Evolutionary conservation across 768 basidiomycete genomes (phyloP).

Genomic region (Coprinopsis marcescibilis): DNA sequence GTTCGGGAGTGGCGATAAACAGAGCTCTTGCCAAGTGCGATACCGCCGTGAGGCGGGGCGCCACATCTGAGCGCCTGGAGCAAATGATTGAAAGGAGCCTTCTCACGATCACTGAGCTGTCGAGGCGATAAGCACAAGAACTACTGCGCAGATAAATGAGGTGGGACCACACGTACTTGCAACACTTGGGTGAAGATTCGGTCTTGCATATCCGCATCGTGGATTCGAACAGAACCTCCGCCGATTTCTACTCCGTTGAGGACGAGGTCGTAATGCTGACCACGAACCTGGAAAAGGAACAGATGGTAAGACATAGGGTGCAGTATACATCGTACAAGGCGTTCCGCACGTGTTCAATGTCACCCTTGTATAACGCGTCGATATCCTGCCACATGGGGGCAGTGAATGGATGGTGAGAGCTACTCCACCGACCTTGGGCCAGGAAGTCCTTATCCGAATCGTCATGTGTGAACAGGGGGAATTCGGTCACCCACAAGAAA

Average conservation of each 20-base stretch:
- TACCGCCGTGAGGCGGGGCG: conserved; percentile 93
- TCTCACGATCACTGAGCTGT: conserved; percentile 71
- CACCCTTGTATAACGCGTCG: conserved; percentile 64
- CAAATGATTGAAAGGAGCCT: conserved; percentile 74
- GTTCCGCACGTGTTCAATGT: conserved; percentile 47
- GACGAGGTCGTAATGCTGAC: conserved; percentile 95
- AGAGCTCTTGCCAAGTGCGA: conserved; percentile 68
- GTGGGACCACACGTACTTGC: conserved; percentile 45
- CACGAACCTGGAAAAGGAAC: conserved; percentile 58
- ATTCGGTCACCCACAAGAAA: conserved; percentile 95
- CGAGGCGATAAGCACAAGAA: conserved; percentile 10
- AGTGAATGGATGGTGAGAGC: conserved; percentile 94
- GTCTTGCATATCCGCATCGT: conserved; percentile 85
- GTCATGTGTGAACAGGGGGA: conserved; percentile 83
- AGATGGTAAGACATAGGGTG: conserved; percentile 1
- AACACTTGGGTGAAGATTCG: conserved; percentile 71
- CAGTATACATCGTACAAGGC: conserved; percentile 8
- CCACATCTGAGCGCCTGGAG: conserved; percentile 84
- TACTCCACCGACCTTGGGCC: conserved; percentile 85
- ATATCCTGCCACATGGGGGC: conserved; percentile 93
- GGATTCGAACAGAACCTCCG: conserved; percentile 89
- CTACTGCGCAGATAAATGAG: background rate
- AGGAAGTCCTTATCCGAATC: conserved; percentile 86
- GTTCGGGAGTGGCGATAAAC: conserved; percentile 2
- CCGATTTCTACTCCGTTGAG: conserved; percentile 92